Conservation (phyloP, 306 rosid genomes). For the Rosa lucieae region DNA sequence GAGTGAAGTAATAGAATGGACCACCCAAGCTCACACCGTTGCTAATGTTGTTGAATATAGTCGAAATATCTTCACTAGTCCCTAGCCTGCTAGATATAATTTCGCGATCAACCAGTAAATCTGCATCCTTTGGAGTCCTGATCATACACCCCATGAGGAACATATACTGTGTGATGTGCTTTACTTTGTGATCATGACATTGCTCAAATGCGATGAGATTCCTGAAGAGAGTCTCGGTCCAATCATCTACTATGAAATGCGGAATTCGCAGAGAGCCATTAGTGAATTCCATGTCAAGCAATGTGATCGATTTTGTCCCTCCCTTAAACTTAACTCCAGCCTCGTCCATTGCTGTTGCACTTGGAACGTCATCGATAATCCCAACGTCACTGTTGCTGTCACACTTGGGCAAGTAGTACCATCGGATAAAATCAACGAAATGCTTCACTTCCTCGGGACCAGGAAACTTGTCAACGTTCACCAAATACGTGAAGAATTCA, state of each 20-base stretch:
- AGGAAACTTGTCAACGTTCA: not conserved
- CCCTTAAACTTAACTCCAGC: not conserved
- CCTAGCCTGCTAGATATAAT: not conserved
- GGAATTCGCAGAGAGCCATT: not conserved
- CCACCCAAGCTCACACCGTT: not conserved
- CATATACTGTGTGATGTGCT: not conserved
- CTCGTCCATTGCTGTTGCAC: not conserved
- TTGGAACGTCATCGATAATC: not conserved
- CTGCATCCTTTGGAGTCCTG: not conserved
- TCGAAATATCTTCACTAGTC: not conserved
- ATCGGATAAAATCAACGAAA: not conserved
- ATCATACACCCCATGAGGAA: not conserved
- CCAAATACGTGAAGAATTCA: not conserved
- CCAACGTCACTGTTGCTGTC: not conserved
- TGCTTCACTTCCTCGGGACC: not conserved
- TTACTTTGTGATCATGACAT: not conserved
- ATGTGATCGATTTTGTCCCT: not conserved
- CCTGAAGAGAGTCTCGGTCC: conserved; percentile 2
- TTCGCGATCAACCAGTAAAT: not conserved
- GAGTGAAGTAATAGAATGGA: not conserved
- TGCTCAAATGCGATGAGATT: not conserved
- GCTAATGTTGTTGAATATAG: not conserved
- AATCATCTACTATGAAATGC: not conserved
- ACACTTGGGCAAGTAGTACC: not conserved
- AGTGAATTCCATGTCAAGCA: not conserved